Evolutionary conservation across 352 stramenopile genomes (phyloP).

Genomic region (Peronospora destructor): DNA sequence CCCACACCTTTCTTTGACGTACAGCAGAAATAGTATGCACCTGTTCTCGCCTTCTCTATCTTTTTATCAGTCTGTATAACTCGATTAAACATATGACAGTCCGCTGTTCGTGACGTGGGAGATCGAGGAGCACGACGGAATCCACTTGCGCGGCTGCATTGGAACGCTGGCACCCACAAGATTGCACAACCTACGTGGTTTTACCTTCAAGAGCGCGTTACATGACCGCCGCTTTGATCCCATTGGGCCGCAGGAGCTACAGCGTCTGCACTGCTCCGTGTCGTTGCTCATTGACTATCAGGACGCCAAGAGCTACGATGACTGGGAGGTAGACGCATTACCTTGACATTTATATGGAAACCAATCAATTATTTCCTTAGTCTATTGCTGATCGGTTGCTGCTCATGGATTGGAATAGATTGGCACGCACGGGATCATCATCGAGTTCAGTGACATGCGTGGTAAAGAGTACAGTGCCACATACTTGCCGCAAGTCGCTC

Average conservation of each 20-base stretch:
- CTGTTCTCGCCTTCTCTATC: not conserved
- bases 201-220: conserved; percentile 78
- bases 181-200: conserved; percentile 64
- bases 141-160: conserved; percentile 66
- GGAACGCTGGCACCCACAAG: conserved; percentile 61
- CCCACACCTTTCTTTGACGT: conserved; percentile 51
- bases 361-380: not conserved
- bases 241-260: conserved; percentile 59
- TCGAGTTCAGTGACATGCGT: conserved; percentile 57
- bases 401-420: conserved; percentile 27
- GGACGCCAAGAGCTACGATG: conserved; percentile 62
- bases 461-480: conserved; percentile 59
- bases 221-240: conserved; percentile 72
- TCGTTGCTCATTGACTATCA: conserved; percentile 80
- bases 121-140: conserved; percentile 46
- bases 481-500: conserved; percentile 70
- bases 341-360: no score
- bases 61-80: not conserved
- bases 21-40: conserved; percentile 43
- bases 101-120: conserved; percentile 84
- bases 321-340: conserved; percentile 55
- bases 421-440: conserved; percentile 72
- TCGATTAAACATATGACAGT: conserved; percentile 18
- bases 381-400: not conserved
- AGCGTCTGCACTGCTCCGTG: conserved; percentile 65